Base-by-base conservation (phyloP, 2,329 filamentous ascomycete genomes). In the Alternaria sp. region DNA sequence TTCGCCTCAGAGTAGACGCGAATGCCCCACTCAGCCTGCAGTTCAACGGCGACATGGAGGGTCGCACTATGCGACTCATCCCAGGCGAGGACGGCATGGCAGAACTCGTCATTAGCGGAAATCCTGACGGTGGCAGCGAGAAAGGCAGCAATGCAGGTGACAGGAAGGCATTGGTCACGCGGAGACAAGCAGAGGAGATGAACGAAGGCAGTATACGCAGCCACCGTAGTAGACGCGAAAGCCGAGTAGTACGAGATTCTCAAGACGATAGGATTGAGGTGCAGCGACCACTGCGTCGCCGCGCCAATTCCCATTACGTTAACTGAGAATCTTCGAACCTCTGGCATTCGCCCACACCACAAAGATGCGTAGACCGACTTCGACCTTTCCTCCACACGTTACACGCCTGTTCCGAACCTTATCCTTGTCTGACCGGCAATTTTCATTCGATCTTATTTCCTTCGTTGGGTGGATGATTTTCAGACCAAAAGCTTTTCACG, bases 41-140 rank as follows among this genome's bases (percentile, higher is more conserved):
- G 20, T 72, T 79, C 56, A 74, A 73, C 40, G 77, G 77, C 30
- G 75, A 79, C 32, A 78, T 78, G 73, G 76, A 79, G 54, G 76
- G 76, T 14, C 76, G 77, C 51, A 77, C 69, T 10, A 63, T 79
- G 27, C 70, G 70, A n/a, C 60, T 79, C 41, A 64, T 74, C 25
- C 75, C 75, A 38, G 67, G 65, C 40, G 76, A 77, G 46, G 69
- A 74, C 45, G 76, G 77, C 16, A 77, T 76, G 73, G 75, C 74
- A 32, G 76, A 78, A 34, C 63, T 79, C 34, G 74, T 78, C 55
- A 79, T 79, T 44, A 72, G 72, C 51, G 36, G 63, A 10, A 72
- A 72, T 16, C 54, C 49, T 30, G 55, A 51, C 9, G 25, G 20
- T 5, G 34, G 50, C 54, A 76, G 73, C 54, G 76, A 78, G 44